Conservation (phyloP, 169 alveolate species). For the Babesia divergens region DNA sequence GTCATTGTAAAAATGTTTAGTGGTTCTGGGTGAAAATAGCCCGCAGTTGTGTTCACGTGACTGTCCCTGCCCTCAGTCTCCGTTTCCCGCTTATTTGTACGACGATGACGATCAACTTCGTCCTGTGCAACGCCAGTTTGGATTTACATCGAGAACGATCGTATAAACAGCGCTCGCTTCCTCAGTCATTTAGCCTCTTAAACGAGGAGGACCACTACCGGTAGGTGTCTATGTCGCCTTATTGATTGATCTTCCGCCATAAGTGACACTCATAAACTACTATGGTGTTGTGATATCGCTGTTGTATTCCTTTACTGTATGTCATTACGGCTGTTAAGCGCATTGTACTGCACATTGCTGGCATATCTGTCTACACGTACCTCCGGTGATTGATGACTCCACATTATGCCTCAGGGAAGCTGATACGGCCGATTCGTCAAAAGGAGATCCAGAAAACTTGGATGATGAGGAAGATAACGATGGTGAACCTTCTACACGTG, state of each 20-base stretch:
- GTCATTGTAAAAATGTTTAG: neutral
- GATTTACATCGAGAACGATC: conserved; percentile 28
- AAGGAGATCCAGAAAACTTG: neutral
- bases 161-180: conserved; percentile 18
- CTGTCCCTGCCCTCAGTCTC: neutral
- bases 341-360: too few species aligned
- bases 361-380: too few species aligned
- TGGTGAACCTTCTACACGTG: neutral
- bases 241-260: neutral
- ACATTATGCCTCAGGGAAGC: conserved; percentile 6
- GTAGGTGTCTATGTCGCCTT: conserved; percentile 11
- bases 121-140: conserved; percentile 50
- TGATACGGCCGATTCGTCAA: neutral
- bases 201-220: conserved; percentile 33
- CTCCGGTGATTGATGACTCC: too few species aligned
- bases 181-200: conserved; percentile 27
- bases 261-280: neutral
- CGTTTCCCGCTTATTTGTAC: neutral
- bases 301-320: too few species aligned
- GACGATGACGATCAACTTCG: conserved; percentile 42
- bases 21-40: neutral
- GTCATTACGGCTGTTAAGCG: too few species aligned
- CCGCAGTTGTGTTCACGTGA: neutral
- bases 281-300: too few species aligned
- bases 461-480: neutral